These are phyloP conservation scores for Serpula lacrymans DNA, from an alignment of 768 basidiomycete species.

Conservation along the genomic window DNA sequence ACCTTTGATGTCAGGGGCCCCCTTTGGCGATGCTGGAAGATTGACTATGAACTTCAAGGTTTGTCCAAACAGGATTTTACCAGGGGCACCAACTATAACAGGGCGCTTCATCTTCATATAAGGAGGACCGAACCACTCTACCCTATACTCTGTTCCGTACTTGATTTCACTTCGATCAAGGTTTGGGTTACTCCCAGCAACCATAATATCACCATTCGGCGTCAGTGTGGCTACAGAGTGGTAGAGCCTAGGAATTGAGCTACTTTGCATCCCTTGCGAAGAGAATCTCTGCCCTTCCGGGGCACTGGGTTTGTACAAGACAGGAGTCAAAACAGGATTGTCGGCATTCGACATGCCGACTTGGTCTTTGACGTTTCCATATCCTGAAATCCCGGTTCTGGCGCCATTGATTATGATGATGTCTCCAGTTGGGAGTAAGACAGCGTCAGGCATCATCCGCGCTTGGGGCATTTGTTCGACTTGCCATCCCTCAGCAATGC, in stretches of 20 bases:
- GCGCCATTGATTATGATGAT: slow-evolving; percentile 78
- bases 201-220: slow-evolving; percentile 68
- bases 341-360: slow-evolving; percentile 79
- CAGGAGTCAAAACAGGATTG: slow-evolving; percentile 62
- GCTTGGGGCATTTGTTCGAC: slow-evolving; percentile 73
- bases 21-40: slow-evolving; percentile 32
- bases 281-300: slow-evolving; percentile 58
- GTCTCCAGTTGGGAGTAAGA: slow-evolving; percentile 74
- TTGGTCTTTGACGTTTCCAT: slow-evolving; percentile 67
- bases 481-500: slow-evolving; percentile 68
- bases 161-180: slow-evolving; percentile 67
- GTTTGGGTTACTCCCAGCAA: slow-evolving; percentile 84
- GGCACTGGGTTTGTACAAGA: slow-evolving; percentile 63
- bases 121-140: slow-evolving; percentile 82
- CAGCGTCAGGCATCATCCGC: slow-evolving; percentile 77
- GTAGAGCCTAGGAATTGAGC: slow-evolving; percentile 70
- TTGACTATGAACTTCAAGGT: slow-evolving; percentile 44
- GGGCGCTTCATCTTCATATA: slow-evolving; percentile 71
- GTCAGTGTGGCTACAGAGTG: slow-evolving; percentile 83
- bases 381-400: slow-evolving; percentile 69
- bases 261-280: slow-evolving; percentile 53
- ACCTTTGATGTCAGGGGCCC: slow-evolving; percentile 51
- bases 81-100: slow-evolving; percentile 33
- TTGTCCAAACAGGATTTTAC: slow-evolving; percentile 43
- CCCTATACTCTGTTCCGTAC: slow-evolving; percentile 85